Evolutionary conservation across 1,284 basidiomycete genomes (phyloP).

Genomic region (Anthracocystis panici-leucophaei): DNA sequence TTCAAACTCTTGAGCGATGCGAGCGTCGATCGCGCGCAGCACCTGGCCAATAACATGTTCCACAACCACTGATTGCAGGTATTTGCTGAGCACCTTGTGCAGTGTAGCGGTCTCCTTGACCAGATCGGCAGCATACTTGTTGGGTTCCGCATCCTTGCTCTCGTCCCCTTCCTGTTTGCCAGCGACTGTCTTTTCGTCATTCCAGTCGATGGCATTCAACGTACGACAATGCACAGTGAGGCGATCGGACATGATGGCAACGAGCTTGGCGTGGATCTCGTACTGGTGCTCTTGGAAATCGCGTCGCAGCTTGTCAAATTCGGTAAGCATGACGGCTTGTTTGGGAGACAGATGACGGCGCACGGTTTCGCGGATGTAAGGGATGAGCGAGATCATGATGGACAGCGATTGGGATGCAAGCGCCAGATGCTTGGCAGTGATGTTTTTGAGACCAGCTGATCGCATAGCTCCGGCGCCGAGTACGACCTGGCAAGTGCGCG

Average conservation of each 20-base stretch:
- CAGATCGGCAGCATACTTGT: constrained; percentile 88
- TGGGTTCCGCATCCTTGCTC: constrained; percentile 68
- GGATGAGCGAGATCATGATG: constrained; percentile 93
- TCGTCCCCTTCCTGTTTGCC: constrained; percentile 10
- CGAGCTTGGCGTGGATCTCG: constrained; percentile 96
- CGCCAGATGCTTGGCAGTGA: constrained; percentile 94
- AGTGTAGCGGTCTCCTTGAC: constrained; percentile 95
- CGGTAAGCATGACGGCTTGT: constrained; percentile 94
- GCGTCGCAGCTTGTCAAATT: constrained; percentile 97
- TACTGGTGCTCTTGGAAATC: constrained; percentile 99
- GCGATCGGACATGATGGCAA: constrained; percentile 98
- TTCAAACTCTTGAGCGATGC: constrained; percentile 55
- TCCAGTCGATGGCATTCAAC: constrained; percentile 73
- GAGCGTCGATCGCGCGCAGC: constrained; percentile 53
- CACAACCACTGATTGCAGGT: constrained; percentile 73
- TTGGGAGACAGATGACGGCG: constrained; percentile 89
- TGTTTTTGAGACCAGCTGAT: constrained; percentile 95
- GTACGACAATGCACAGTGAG: constrained; percentile 85
- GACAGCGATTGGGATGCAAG: constrained; percentile 95
- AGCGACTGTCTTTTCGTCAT: constrained; percentile 28
- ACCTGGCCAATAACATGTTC: constrained; percentile 62
- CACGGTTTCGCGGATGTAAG: constrained; percentile 93
- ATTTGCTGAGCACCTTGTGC: constrained; percentile 94
- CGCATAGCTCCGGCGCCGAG: constrained; percentile 97
- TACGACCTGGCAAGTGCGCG: constrained; percentile 96